phyloP scores from a whole-genome alignment of 495 filamentous ascomycete genomes.

The Usnea hakonensis region DNA sequence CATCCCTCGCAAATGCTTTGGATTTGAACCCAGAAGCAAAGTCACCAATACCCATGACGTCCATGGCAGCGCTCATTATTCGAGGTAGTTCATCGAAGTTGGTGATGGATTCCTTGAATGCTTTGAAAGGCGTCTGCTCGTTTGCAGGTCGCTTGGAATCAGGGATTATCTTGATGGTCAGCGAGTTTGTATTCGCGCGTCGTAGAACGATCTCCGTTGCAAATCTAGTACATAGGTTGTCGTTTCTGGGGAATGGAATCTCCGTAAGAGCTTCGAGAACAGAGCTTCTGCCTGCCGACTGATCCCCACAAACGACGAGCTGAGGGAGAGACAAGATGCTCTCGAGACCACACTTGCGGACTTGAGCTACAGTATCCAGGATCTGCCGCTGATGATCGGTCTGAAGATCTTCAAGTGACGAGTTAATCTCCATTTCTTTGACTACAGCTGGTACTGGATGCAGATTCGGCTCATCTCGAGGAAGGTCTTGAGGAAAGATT shows the following conservation, averaged over 20 bases:
- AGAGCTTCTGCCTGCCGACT: conserved; percentile 66
- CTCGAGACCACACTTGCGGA: conserved; percentile 29
- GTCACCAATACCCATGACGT: conserved; percentile 41
- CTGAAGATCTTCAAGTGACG: conserved; percentile 13
- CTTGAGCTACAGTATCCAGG: conserved; percentile 29
- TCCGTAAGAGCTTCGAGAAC: conserved; percentile 67
- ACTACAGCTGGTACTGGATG: background rate
- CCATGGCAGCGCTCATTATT: conserved; percentile 42
- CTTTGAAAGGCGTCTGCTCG: conserved; percentile 19
- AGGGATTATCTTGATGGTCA: conserved; percentile 30
- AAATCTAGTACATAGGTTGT: conserved; percentile 59
- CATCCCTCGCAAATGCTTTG: conserved; percentile 50
- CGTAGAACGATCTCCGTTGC: conserved; percentile 55
- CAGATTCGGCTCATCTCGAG: background rate
- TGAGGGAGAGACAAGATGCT: conserved; percentile 46
- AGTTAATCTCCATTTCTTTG: conserved; percentile 11
- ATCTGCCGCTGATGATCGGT: conserved; percentile 28
- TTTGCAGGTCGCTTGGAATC: background rate
- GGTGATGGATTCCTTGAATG: conserved; percentile 14
- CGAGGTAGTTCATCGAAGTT: conserved; percentile 30
- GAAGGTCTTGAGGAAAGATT: background rate
- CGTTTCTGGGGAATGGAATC: conserved; percentile 59
- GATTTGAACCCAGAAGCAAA: background rate
- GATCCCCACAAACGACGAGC: conserved; percentile 66
- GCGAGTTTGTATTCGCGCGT: conserved; percentile 20